Percentiles rank a stretch among this genome's conserved stretches.
phyloP scores from a whole-genome alignment of 2,329 filamentous ascomycete species.

The Arthrinium puccinioides region DNA sequence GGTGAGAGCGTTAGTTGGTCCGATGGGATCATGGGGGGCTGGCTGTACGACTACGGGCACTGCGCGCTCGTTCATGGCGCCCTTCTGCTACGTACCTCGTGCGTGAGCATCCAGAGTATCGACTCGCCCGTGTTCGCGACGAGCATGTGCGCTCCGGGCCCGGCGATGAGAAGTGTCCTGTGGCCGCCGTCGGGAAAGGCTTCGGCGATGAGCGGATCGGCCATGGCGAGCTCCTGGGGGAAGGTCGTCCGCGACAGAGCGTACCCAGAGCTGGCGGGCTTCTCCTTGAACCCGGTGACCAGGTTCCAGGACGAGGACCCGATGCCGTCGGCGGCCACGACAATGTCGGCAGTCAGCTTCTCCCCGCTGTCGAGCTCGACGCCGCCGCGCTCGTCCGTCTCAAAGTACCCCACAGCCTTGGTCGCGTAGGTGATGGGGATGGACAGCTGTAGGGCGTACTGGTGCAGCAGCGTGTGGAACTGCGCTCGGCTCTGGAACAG shows the following conservation, averaged over 20 bases:
- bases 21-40: too few relatives aligned
- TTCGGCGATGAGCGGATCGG: too few relatives aligned
- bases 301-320: neutral
- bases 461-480: neutral
- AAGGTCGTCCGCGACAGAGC: neutral
- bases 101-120: neutral
- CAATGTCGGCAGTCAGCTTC: neutral
- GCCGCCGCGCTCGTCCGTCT: slow-evolving; percentile 6
- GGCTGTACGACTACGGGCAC: too few relatives aligned
- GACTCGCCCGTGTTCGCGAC: too few relatives aligned
- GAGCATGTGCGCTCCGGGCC: too few relatives aligned
- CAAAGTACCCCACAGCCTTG: neutral
- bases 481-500: neutral
- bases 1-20: neutral
- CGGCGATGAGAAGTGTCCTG: too few relatives aligned
- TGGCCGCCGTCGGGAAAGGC: too few relatives aligned
- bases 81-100: too few relatives aligned
- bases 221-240: neutral
- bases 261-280: neutral
- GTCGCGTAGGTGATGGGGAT: neutral
- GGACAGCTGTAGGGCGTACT: neutral
- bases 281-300: neutral
- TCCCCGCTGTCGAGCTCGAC: slow-evolving; percentile 11
- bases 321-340: slow-evolving; percentile 3
- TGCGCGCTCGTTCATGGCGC: too few relatives aligned